These are phyloP conservation scores for Linaria vulgaris DNA, from an alignment of 257 asterid species.

Conservation along the genomic window DNA sequence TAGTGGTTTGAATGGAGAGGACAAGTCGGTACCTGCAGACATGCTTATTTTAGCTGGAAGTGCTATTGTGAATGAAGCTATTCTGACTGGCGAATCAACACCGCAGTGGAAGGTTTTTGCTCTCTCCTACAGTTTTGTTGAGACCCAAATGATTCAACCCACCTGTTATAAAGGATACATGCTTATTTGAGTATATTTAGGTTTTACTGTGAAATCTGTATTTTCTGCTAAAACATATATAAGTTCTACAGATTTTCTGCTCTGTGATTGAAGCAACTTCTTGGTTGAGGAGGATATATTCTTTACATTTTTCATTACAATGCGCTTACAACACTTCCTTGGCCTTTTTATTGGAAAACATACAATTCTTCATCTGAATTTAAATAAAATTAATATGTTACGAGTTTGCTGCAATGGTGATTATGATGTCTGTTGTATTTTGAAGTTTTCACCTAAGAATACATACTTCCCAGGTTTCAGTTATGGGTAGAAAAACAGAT, in stretches of 20 bases:
- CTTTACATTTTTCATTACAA: too few relatives aligned
- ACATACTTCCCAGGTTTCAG: constrained; percentile 64
- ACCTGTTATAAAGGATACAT: too few relatives aligned
- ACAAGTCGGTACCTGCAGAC: constrained; percentile 96
- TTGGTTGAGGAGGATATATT: too few relatives aligned
- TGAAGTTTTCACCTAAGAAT: constrained; percentile 23
- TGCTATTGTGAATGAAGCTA: constrained; percentile 97
- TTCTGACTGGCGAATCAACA: constrained; percentile 96
- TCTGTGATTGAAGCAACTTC: too few relatives aligned
- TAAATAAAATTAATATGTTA: not conserved
- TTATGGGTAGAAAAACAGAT: constrained; percentile 67
- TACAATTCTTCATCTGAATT: not conserved
- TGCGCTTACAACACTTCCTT: too few relatives aligned
- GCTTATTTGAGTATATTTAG: too few relatives aligned
- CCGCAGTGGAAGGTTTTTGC: constrained; percentile 95
- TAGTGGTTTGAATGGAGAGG: constrained; percentile 78
- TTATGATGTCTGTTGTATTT: constrained; percentile 13
- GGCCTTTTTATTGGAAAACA: too few relatives aligned
- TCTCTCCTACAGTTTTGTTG: constrained; percentile 15
- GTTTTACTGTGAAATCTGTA: too few relatives aligned
- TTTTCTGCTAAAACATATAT: too few relatives aligned
- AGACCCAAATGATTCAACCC: not conserved
- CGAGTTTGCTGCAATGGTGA: not conserved
- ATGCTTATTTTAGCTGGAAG: constrained; percentile 98
- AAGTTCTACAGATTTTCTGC: too few relatives aligned